phyloP scores from a whole-genome alignment of 768 basidiomycete species.

The Rhodocollybia butyracea region DNA sequence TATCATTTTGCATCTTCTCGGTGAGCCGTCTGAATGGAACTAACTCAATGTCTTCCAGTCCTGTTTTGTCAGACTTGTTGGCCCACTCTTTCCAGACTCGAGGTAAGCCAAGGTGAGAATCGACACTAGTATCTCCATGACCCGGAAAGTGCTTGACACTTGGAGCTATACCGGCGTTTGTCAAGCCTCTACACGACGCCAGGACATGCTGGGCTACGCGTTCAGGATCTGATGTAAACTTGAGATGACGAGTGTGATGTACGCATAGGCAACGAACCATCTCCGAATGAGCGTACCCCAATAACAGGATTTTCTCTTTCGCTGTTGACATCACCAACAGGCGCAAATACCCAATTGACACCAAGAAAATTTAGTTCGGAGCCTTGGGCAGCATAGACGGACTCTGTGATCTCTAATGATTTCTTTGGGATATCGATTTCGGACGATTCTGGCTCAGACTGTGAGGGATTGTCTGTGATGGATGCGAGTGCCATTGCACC shows the following conservation, averaged over 20 bases:
- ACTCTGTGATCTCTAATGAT: conserved; percentile 38
- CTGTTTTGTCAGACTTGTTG: neutral
- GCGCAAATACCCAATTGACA: conserved; percentile 71
- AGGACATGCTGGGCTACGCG: conserved; percentile 46
- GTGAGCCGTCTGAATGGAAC: conserved; percentile 18
- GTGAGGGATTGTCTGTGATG: conserved; percentile 27
- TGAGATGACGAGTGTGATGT: neutral
- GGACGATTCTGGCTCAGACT: no score
- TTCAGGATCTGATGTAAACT: conserved; percentile 41
- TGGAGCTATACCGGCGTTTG: conserved; percentile 49
- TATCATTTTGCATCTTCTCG: conserved; percentile 30
- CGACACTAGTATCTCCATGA: conserved; percentile 70
- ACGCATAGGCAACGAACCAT: conserved; percentile 46
- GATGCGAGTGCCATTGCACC: conserved; percentile 74
- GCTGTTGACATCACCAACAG: conserved; percentile 72
- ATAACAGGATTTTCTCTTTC: conserved; percentile 70
- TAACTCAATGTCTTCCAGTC: conserved; percentile 1
- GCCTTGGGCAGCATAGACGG: conserved; percentile 46
- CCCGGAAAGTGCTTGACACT: conserved; percentile 73
- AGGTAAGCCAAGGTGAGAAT: conserved; percentile 68
- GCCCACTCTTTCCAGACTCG: conserved; percentile 43
- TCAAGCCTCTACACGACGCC: conserved; percentile 48
- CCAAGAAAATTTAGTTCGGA: conserved; percentile 57
- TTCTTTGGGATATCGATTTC: neutral
- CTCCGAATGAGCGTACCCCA: conserved; percentile 69